Base-by-base conservation (phyloP, 345 rosid species). In the Citrus mangshanensis region DNA sequence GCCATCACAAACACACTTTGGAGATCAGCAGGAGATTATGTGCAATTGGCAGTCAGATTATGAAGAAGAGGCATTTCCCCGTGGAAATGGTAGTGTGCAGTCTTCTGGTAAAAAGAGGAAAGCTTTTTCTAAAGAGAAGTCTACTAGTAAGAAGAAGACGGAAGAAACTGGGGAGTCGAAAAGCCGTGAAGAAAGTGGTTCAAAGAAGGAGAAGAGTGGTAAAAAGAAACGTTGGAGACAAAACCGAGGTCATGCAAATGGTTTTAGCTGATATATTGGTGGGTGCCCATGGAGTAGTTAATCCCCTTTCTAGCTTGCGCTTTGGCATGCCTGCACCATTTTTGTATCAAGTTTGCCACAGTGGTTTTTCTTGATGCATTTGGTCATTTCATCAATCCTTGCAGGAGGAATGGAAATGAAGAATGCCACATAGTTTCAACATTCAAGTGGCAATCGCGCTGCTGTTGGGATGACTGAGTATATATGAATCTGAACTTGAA, bases 21-120 rank as follows among this genome's bases (percentile, higher is more conserved):
- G 76, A 59, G 79, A 83, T 75, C 85, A 74, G 40, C 86, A 78
- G 3, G 95, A 92, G 55, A 87, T 89, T 35, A 76, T 89, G 76
- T 83, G 92, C 82, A 95, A 93, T 55, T 95, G 98, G 98, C 89
- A 82, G 75, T 86, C 88, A 9, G 92, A 87, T 34, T 84, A 85
- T 22, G 95, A 89, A 38, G 97, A 95, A 67, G 93, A 85, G 54
- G 89, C 85, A 21, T 85, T 92, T 46, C 95, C 93, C 10, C 88
- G 98, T n/a, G 92, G 98, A 61, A 75, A 82, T 38, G 78, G 81
- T 25, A 78, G 86, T 63, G 85, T 82, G 58, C 75, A 61, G n/a
- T 86, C 91, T 38, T 86, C 88, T 71, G 84, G 89, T 55, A 90
- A 81, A 83, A 92, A 84, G 84, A 86, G 88, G 80, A 92, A 86